Conservation (phyloP, 192 early-diverging fungal genomes). For the Podila verticillata region DNA sequence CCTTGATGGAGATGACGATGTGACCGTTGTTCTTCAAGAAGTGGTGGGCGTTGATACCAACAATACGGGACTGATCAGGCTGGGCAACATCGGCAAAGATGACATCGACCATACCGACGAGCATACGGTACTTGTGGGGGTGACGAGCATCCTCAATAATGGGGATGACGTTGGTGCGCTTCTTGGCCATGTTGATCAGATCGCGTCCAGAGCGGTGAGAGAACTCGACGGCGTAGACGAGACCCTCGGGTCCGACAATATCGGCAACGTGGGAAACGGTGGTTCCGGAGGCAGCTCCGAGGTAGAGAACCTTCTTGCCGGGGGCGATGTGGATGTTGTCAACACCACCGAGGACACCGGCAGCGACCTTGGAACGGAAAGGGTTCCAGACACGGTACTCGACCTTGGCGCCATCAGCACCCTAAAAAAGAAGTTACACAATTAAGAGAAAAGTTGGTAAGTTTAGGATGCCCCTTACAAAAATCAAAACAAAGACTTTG, state of each 20-base stretch:
- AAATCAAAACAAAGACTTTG: neutral
- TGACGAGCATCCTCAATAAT: constrained; percentile 99
- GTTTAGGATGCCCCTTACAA: no score
- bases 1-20: constrained; percentile 99
- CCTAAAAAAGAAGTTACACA: constrained; percentile 31
- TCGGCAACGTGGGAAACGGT: constrained; percentile 98
- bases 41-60: constrained; percentile 96
- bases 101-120: constrained; percentile 98
- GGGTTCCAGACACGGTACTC: constrained; percentile 99
- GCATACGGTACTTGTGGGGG: constrained; percentile 99
- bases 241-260: constrained; percentile 94
- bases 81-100: constrained; percentile 99
- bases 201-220: constrained; percentile 99
- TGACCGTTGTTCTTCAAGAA: constrained; percentile 97
- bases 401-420: constrained; percentile 92
- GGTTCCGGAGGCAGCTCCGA: constrained; percentile 95
- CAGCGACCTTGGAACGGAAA: constrained; percentile 98
- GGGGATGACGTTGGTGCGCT: constrained; percentile 99
- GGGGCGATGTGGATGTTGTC: constrained; percentile 96
- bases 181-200: constrained; percentile 99
- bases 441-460: no score
- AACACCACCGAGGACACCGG: constrained; percentile 95
- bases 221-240: constrained; percentile 99
- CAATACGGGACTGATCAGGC: constrained; percentile 99
- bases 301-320: constrained; percentile 96